phyloP scores from a whole-genome alignment of 164 flowering plant genomes.

The Platanus orientalis region DNA sequence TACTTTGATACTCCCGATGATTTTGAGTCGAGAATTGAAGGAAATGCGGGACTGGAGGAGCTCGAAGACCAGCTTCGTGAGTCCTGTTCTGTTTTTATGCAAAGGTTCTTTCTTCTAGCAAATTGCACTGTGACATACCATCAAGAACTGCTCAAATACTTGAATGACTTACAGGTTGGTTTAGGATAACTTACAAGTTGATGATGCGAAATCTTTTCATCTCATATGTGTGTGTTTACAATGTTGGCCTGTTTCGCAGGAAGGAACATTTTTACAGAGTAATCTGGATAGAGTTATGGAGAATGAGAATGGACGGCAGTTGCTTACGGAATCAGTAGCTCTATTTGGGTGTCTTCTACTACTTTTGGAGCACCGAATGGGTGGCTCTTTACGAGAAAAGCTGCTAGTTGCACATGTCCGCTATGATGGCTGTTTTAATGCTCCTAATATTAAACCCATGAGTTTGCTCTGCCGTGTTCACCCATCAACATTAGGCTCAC shows the following conservation, averaged over 20 bases:
- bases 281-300: constrained; percentile 17
- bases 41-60: constrained; percentile 16
- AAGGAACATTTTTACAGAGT: constrained; percentile 10
- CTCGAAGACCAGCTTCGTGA: constrained; percentile 30
- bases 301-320: constrained; percentile 17
- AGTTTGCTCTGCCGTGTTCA: constrained; percentile 20
- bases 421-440: constrained; percentile 13
- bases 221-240: not conserved
- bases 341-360: constrained; percentile 26
- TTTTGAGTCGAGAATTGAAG: constrained; percentile 24
- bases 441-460: constrained; percentile 16
- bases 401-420: constrained; percentile 25
- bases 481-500: not conserved
- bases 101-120: constrained; percentile 21
- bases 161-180: constrained; percentile 19
- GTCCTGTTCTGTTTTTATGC: constrained; percentile 25
- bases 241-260: constrained; percentile 8
- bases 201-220: too few relatives aligned
- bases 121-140: constrained; percentile 20
- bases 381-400: constrained; percentile 24
- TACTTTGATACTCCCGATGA: constrained; percentile 22
- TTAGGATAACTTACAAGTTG: too few relatives aligned
- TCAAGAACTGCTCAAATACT: constrained; percentile 15
- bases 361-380: constrained; percentile 23
- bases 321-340: constrained; percentile 25